Conservation (phyloP, 2,329 filamentous ascomycete species). For the Phaeosphaeriaceae sp. region DNA sequence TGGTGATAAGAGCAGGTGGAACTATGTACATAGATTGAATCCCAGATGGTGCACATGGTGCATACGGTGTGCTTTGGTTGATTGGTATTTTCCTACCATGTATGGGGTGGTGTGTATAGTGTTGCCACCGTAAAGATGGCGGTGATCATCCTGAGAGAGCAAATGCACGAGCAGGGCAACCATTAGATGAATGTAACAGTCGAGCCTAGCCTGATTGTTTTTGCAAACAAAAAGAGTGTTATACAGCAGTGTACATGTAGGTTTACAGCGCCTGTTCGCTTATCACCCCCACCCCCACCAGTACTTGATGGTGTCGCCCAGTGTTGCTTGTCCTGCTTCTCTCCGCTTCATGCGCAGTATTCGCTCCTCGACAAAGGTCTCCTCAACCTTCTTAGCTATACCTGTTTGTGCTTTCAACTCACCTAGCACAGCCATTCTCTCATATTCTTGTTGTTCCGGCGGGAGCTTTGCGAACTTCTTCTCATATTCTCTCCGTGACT, state of each 20-base stretch:
- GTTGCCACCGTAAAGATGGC: too few species aligned
- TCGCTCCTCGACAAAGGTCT: slow-evolving; percentile 42
- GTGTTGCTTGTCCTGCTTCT: slow-evolving; percentile 43
- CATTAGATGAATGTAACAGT: too few species aligned
- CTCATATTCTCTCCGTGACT: slow-evolving; percentile 40
- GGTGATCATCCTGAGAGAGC: too few species aligned
- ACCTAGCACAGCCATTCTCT: slow-evolving; percentile 42
- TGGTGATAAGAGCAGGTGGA: background rate
- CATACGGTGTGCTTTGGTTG: too few species aligned
- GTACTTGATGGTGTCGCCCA: slow-evolving; percentile 48
- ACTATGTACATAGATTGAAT: too few species aligned
- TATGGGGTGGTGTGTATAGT: too few species aligned
- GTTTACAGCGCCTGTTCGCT: slow-evolving; percentile 10
- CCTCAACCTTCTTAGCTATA: slow-evolving; percentile 42
- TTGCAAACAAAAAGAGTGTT: too few species aligned
- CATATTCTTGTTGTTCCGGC: slow-evolving; percentile 41
- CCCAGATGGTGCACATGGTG: too few species aligned
- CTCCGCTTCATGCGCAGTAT: slow-evolving; percentile 44
- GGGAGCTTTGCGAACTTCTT: slow-evolving; percentile 39
- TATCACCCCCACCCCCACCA: slow-evolving; percentile 46
- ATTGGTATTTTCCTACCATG: too few species aligned
- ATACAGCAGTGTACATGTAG: slow-evolving; percentile 14
- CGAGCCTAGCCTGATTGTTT: too few species aligned
- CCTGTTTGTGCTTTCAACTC: slow-evolving; percentile 40
- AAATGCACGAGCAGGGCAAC: too few species aligned